Conservation (phyloP, 202 grass and related monocot genomes). For the Dendrocalamus latiflorus region DNA sequence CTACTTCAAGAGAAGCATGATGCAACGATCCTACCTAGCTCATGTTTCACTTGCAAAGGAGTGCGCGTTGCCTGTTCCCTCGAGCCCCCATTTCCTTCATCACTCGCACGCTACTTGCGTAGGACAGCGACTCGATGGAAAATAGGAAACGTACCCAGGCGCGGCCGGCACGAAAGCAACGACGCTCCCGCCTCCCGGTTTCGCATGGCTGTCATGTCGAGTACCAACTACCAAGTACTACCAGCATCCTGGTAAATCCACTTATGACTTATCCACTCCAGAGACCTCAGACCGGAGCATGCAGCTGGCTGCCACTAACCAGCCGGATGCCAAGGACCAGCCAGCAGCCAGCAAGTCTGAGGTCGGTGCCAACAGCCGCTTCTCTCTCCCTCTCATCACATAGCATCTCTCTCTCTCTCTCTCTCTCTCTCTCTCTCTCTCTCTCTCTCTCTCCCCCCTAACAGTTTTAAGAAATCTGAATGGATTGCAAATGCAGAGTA, state of each 20-base stretch:
- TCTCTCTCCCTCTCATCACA: not conserved
- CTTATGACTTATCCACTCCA: not conserved
- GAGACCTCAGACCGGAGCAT: not conserved
- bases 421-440: too few relatives aligned
- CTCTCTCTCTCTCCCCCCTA: too few relatives aligned
- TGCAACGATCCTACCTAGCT: not conserved
- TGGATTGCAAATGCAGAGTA: not conserved
- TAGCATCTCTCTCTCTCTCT: not conserved
- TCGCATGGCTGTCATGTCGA: conserved; percentile 17
- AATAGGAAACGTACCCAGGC: not conserved
- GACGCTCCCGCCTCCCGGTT: not conserved
- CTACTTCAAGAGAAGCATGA: not conserved
- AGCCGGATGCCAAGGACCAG: not conserved
- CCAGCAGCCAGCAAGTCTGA: not conserved
- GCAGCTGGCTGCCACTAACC: conserved; percentile 35
- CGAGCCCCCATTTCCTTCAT: not conserved
- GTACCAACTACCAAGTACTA: not conserved
- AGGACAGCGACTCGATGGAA: not conserved
- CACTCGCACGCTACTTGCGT: too few relatives aligned
- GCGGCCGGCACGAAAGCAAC: not conserved
- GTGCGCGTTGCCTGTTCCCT: not conserved
- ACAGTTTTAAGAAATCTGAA: not conserved
- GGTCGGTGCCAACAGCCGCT: not conserved
- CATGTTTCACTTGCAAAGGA: not conserved
- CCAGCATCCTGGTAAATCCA: not conserved